Percentiles rank a stretch among this genome's conserved stretches.
Evolutionary conservation across 2,329 filamentous ascomycete species (phyloP).

Genomic region (Furcasterigmium furcatum): DNA sequence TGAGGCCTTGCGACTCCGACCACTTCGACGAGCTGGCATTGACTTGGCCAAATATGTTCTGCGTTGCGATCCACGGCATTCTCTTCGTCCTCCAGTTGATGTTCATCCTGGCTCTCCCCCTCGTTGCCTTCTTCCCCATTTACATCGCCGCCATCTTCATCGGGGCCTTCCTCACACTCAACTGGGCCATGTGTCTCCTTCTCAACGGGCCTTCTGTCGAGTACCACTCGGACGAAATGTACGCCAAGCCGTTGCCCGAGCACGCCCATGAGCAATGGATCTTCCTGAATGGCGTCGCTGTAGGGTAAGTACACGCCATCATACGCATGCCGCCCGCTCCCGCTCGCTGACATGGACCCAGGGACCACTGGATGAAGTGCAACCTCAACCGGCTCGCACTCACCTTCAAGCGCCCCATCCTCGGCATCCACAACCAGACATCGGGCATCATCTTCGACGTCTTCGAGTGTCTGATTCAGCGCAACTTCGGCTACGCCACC

Average conservation of each 20-base stretch:
- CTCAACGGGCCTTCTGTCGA: constrained; percentile 49
- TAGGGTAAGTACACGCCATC: constrained; percentile 41
- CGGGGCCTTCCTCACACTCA: constrained; percentile 42
- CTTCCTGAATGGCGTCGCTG: constrained; percentile 73
- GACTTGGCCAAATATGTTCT: constrained; percentile 52
- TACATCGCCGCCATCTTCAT: constrained; percentile 41
- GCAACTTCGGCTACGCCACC: constrained; percentile 71
- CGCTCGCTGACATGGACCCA: constrained; percentile 15
- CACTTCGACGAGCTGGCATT: constrained; percentile 63
- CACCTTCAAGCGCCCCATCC: constrained; percentile 68
- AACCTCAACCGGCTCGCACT: constrained; percentile 69
- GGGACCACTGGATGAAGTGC: constrained; percentile 63
- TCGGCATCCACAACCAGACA: constrained; percentile 74
- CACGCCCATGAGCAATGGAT: constrained; percentile 70
- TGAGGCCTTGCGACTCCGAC: constrained; percentile 47
- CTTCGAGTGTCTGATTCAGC: constrained; percentile 73
- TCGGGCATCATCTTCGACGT: constrained; percentile 74
- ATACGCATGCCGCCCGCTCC: not conserved
- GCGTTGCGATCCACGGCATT: constrained; percentile 54
- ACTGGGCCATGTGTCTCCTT: constrained; percentile 47
- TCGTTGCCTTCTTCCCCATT: constrained; percentile 42
- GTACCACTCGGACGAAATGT: constrained; percentile 50
- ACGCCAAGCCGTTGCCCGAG: constrained; percentile 43
- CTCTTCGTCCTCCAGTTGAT: constrained; percentile 55
- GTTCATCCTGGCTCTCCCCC: constrained; percentile 58